A percentile compares a stretch with the other conserved stretches of the same genome.
phyloP scores from a whole-genome alignment of 1,139 yeast genomes.

The Yamadazyma epiphylla region DNA sequence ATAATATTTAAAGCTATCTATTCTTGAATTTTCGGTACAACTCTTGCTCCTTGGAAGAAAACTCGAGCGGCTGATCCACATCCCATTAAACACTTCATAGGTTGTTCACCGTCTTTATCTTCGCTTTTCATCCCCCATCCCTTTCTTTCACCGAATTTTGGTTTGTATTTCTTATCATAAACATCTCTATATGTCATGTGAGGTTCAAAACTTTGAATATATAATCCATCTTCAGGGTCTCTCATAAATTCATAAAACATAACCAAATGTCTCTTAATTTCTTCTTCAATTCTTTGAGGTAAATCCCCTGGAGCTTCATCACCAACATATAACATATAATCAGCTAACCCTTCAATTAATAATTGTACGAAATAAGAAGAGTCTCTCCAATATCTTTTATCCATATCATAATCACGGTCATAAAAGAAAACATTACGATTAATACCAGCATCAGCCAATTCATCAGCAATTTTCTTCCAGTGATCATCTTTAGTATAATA shows the following conservation, averaged over 20 bases:
- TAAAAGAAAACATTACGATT: conserved; percentile 54
- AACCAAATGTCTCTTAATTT: conserved; percentile 47
- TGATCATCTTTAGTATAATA: conserved; percentile 49
- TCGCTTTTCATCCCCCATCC: conserved; percentile 49
- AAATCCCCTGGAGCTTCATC: conserved; percentile 41
- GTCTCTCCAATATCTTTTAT: conserved; percentile 63
- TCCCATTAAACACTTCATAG: conserved; percentile 59
- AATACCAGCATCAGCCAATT: conserved; percentile 58
- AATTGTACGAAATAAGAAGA: conserved; percentile 62
- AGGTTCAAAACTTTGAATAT: conserved; percentile 61
- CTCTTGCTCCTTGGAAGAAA: conserved; percentile 66
- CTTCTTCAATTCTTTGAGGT: conserved; percentile 34
- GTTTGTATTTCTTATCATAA: conserved; percentile 45
- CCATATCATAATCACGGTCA: conserved; percentile 60
- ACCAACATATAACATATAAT: conserved; percentile 51
- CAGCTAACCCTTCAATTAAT: conserved; percentile 67
- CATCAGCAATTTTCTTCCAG: conserved; percentile 56
- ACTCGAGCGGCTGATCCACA: conserved; percentile 65
- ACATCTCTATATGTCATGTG: conserved; percentile 49
- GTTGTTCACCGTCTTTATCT: conserved; percentile 37
- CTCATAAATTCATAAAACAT: conserved; percentile 55
- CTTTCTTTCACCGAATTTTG: conserved; percentile 56
- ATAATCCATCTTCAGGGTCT: conserved; percentile 58
- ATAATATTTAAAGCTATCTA: neutral
- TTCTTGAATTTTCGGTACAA: conserved; percentile 33